These are phyloP conservation scores for Ceratocystis colombiana DNA, from an alignment of 2,329 filamentous ascomycete species.

Conservation along the genomic window DNA sequence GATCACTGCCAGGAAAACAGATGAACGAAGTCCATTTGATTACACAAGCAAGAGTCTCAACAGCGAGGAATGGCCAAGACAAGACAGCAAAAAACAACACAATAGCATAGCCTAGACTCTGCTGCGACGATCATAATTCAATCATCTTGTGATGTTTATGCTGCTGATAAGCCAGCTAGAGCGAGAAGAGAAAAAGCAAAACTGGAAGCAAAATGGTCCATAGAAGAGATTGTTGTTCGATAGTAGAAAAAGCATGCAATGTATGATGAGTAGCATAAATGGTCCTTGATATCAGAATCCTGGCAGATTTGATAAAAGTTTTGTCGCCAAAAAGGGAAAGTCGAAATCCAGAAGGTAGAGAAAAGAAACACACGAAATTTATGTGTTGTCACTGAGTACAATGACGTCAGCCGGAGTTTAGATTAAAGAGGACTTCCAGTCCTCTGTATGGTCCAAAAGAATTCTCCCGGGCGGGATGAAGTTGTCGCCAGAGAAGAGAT, in stretches of 20 bases:
- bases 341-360: conserved; percentile 9
- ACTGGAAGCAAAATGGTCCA: conserved; percentile 21
- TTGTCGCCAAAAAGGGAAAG: conserved; percentile 13
- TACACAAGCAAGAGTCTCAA: neutral
- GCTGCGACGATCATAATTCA: conserved; percentile 13
- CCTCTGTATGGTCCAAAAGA: conserved; percentile 8
- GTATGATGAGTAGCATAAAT: neutral
- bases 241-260: conserved; percentile 5
- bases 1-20: neutral
- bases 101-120: neutral
- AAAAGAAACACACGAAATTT: conserved; percentile 12
- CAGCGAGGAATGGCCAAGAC: neutral
- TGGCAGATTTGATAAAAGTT: neutral
- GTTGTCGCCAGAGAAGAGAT: conserved; percentile 10
- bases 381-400: conserved; percentile 9
- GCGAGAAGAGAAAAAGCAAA: neutral
- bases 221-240: conserved; percentile 15
- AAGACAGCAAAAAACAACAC: neutral
- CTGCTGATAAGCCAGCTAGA: neutral
- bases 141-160: neutral
- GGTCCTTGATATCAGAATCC: conserved; percentile 12
- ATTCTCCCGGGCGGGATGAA: conserved; percentile 5
- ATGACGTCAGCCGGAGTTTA: conserved; percentile 4
- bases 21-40: neutral
- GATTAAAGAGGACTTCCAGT: conserved; percentile 11